Evolutionary conservation across 805 yeast genomes (phyloP).

Genomic region (Candida montana): DNA sequence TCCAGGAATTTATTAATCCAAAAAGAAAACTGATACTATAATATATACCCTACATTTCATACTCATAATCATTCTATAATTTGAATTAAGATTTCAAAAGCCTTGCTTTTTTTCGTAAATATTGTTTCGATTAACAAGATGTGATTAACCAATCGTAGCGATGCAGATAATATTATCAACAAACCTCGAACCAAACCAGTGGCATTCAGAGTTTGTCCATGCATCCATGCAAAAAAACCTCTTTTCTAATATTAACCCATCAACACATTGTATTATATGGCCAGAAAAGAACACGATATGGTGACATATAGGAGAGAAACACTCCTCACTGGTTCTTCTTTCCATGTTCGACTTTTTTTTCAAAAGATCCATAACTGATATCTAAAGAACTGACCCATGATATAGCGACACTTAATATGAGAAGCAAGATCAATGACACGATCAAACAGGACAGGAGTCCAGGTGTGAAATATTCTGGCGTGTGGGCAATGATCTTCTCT

Average conservation of each 20-base stretch:
- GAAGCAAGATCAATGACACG: slow-evolving; percentile 55
- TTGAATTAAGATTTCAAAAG: too few relatives aligned
- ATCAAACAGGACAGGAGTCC: slow-evolving; percentile 76
- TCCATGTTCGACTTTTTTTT: slow-evolving; percentile 45
- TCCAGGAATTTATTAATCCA: slow-evolving; percentile 70
- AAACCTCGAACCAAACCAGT: slow-evolving; percentile 3
- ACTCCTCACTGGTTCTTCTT: slow-evolving; percentile 5
- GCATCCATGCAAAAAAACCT: background rate
- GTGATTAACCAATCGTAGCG: too few relatives aligned
- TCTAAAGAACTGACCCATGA: slow-evolving; percentile 67
- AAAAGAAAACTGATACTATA: too few relatives aligned
- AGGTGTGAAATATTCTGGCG: slow-evolving; percentile 59
- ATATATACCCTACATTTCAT: too few relatives aligned
- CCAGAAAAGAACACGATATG: too few relatives aligned
- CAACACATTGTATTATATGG: too few relatives aligned
- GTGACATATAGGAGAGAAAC: too few relatives aligned
- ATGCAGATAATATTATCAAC: background rate
- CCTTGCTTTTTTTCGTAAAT: background rate
- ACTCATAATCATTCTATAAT: too few relatives aligned
- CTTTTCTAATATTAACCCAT: too few relatives aligned
- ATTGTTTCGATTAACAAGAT: too few relatives aligned
- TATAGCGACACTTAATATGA: slow-evolving; percentile 56
- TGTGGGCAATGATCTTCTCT: background rate
- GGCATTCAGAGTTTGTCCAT: background rate
- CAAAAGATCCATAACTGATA: slow-evolving; percentile 79